A percentile compares a stretch with the other conserved stretches of the same genome.
Evolutionary conservation across 768 basidiomycete species (phyloP).

Genomic region (Trametes cingulata): DNA sequence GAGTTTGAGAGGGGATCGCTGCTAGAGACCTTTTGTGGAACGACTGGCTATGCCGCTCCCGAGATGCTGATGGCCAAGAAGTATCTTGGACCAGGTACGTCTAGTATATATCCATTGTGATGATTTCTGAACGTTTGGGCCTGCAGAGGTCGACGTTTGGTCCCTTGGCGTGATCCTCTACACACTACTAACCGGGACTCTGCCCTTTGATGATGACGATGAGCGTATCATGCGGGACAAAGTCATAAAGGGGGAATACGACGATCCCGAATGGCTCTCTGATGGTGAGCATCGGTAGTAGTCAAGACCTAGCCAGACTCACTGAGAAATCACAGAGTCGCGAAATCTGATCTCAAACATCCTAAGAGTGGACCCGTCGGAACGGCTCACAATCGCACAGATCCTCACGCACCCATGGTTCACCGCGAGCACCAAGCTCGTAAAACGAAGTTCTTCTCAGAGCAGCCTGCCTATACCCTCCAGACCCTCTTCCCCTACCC

Average conservation of each 20-base stretch:
- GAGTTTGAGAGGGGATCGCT: constrained; percentile 78
- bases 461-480: constrained; percentile 28
- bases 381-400: constrained; percentile 78
- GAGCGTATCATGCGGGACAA: constrained; percentile 79
- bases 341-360: constrained; percentile 79
- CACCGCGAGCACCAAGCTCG: constrained; percentile 24
- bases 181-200: constrained; percentile 82
- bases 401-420: constrained; percentile 92
- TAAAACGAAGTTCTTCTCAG: constrained; percentile 13
- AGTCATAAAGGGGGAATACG: constrained; percentile 84
- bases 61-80: constrained; percentile 88
- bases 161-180: constrained; percentile 92
- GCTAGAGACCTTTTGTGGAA: constrained; percentile 95
- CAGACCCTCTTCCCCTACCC: constrained; percentile 35
- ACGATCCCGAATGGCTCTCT: constrained; percentile 92
- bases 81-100: constrained; percentile 86
- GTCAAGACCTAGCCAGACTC: background rate
- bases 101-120: background rate
- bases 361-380: constrained; percentile 72
- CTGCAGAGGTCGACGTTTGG: constrained; percentile 91
- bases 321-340: constrained; percentile 55
- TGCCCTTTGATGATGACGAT: constrained; percentile 91
- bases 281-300: constrained; percentile 52
- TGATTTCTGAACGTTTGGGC: constrained; percentile 4
- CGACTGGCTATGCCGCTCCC: constrained; percentile 90